Percentiles rank a stretch among this genome's conserved stretches.
Evolutionary conservation across 169 alveolate genomes (phyloP).

Genomic region (Plasmodium coatneyi): DNA sequence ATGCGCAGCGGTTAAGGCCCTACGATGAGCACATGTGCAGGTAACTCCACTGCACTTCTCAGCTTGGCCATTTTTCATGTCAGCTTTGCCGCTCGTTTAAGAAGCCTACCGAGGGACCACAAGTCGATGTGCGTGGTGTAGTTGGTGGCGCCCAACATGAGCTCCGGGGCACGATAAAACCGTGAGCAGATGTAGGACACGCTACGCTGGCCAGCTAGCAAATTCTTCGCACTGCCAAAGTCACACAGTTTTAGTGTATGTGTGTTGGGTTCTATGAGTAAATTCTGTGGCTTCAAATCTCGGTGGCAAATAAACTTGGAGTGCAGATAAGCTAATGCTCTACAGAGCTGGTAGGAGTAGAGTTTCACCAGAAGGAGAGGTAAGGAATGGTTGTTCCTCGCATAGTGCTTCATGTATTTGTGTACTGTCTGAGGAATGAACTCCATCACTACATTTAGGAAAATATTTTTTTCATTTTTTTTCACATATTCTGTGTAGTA

Average conservation of each 20-base stretch:
- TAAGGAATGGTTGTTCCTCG: constrained; percentile 89
- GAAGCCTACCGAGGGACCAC: constrained; percentile 94
- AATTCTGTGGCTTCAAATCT: constrained; percentile 99
- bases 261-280: constrained; percentile 94
- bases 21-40: constrained; percentile 40
- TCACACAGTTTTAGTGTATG: constrained; percentile 96
- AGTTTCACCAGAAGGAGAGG: constrained; percentile 94
- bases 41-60: not conserved
- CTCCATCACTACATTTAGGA: constrained; percentile 97
- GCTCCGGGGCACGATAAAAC: constrained; percentile 99
- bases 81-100: constrained; percentile 14
- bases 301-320: constrained; percentile 96
- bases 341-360: constrained; percentile 94
- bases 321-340: constrained; percentile 97
- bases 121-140: constrained; percentile 97
- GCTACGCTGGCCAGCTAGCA: constrained; percentile 93
- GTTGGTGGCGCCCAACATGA: constrained; percentile 98
- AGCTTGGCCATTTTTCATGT: too few species aligned
- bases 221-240: constrained; percentile 98
- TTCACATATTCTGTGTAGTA: constrained; percentile 83
- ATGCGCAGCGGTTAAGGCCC: constrained; percentile 72
- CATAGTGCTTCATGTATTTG: constrained; percentile 92
- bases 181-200: constrained; percentile 97
- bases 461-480: constrained; percentile 82
- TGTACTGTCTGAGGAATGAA: constrained; percentile 97